Evolutionary conservation across 257 asterid species (phyloP).

Genomic region (Fraxinus americana): DNA sequence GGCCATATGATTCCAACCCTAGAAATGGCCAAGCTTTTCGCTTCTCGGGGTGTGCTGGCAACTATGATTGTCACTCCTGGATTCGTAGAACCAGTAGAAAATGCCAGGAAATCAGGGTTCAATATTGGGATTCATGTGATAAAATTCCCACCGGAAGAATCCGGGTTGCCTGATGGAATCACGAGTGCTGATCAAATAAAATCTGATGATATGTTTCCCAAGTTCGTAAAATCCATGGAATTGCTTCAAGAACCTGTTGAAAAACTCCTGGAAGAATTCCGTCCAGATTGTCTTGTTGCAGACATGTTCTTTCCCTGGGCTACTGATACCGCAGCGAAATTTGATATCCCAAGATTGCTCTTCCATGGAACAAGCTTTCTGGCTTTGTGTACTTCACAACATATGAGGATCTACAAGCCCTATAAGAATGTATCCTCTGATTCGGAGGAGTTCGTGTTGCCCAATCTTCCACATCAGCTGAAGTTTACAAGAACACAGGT

Average conservation of each 20-base stretch:
- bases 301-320: too few relatives aligned
- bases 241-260: slow-evolving; percentile 47
- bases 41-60: slow-evolving; percentile 49
- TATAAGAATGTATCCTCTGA: too few relatives aligned
- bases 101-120: slow-evolving; percentile 31
- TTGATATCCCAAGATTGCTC: too few relatives aligned
- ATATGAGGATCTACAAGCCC: too few relatives aligned
- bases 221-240: slow-evolving; percentile 27
- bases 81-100: slow-evolving; percentile 27
- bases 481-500: slow-evolving; percentile 34
- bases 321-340: too few relatives aligned
- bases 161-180: slow-evolving; percentile 40
- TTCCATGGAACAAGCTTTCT: too few relatives aligned
- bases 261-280: too few relatives aligned
- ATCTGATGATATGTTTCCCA: background rate
- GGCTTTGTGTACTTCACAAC: too few relatives aligned
- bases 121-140: slow-evolving; percentile 33
- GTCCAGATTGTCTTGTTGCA: too few relatives aligned
- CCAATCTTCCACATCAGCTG: slow-evolving; percentile 42
- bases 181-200: slow-evolving; percentile 37
- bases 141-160: slow-evolving; percentile 40
- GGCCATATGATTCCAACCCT: slow-evolving; percentile 63
- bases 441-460: slow-evolving; percentile 42
- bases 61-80: slow-evolving; percentile 50
- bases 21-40: slow-evolving; percentile 62